Conservation (phyloP, 2,329 filamentous ascomycete species). For the Zarea fungicola region DNA sequence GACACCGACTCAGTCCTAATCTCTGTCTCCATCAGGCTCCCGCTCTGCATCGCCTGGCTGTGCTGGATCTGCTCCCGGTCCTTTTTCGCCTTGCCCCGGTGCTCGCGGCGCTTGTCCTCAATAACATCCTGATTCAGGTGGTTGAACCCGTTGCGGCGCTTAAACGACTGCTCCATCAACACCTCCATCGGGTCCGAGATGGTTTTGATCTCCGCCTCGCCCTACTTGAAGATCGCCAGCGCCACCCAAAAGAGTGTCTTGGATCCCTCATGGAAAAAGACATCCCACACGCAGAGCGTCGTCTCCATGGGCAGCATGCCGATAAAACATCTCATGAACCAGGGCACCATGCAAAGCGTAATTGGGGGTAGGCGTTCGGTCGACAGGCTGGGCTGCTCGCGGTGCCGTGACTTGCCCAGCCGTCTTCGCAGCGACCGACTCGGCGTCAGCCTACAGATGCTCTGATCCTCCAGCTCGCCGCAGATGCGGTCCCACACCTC, state of each 20-base stretch:
- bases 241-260: constrained; percentile 92
- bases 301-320: constrained; percentile 88
- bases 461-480: constrained; percentile 59
- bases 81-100: constrained; percentile 50
- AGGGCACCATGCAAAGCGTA: constrained; percentile 86
- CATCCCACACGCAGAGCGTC: constrained; percentile 88
- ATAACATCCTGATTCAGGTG: constrained; percentile 78
- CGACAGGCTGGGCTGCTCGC: constrained; percentile 34
- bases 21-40: constrained; percentile 28
- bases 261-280: constrained; percentile 91
- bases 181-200: constrained; percentile 90
- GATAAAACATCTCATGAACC: constrained; percentile 98
- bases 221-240: constrained; percentile 83
- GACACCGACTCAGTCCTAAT: no score
- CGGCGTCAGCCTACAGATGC: constrained; percentile 31
- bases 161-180: constrained; percentile 83
- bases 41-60: constrained; percentile 23
- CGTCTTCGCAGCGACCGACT: constrained; percentile 31
- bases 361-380: constrained; percentile 72
- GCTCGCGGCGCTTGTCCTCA: constrained; percentile 67
- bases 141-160: constrained; percentile 72
- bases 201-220: constrained; percentile 72
- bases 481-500: constrained; percentile 84
- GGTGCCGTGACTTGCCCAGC: constrained; percentile 36
- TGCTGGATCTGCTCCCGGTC: constrained; percentile 28